phyloP scores from a whole-genome alignment of 306 rosid genomes.

The Glycine latifolia region DNA sequence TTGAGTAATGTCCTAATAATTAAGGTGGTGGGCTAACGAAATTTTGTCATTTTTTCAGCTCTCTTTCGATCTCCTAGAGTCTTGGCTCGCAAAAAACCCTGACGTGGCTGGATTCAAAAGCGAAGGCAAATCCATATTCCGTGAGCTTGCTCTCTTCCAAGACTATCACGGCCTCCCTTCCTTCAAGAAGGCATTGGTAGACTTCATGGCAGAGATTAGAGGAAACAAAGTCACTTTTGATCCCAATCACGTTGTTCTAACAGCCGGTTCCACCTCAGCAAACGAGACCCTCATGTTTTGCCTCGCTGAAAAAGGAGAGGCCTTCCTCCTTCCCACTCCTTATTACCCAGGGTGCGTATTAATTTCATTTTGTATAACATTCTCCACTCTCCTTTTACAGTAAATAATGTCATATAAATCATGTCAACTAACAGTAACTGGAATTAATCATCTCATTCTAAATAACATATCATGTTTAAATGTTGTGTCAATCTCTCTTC shows the following conservation, averaged over 20 bases:
- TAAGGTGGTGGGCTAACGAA: constrained; percentile 44
- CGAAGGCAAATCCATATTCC: constrained; percentile 78
- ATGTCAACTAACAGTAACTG: not conserved
- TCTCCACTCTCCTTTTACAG: constrained; percentile 8
- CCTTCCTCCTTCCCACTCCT: constrained; percentile 88
- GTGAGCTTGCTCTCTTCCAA: constrained; percentile 95
- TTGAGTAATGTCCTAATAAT: constrained; percentile 28
- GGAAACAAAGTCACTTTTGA: constrained; percentile 73
- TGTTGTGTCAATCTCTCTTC: not conserved
- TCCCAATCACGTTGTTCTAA: constrained; percentile 71
- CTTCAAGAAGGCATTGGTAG: constrained; percentile 84
- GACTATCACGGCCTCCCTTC: constrained; percentile 91
- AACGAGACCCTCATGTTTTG: constrained; percentile 91
- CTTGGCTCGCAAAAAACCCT: constrained; percentile 82
- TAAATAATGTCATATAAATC: not conserved
- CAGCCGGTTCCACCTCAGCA: constrained; percentile 89
- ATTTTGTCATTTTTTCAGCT: constrained; percentile 60
- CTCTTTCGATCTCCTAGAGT: constrained; percentile 81
- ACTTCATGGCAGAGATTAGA: constrained; percentile 82
- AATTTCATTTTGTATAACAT: not conserved
- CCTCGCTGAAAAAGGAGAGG: constrained; percentile 74
- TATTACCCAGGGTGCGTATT: constrained; percentile 82
- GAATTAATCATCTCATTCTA: not conserved
- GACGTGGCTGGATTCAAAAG: constrained; percentile 77
- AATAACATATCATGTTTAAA: constrained; percentile 14